Evolutionary conservation across 768 basidiomycete species (phyloP).

Genomic region (Pleurotus platypus): DNA sequence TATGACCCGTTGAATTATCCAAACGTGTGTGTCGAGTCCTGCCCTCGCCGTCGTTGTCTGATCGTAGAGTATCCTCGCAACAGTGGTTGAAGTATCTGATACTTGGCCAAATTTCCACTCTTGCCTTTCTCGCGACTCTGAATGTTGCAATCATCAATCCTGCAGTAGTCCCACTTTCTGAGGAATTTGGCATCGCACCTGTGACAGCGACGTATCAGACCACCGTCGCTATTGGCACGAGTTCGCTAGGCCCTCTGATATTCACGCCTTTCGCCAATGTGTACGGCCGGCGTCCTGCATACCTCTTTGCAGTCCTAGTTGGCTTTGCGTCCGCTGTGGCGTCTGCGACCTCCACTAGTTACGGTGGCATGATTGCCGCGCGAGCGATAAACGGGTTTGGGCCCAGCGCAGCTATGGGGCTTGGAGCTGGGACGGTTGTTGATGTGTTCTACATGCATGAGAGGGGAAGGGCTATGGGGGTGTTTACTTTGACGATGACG

Average conservation of each 20-base stretch:
- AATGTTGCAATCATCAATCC: constrained; percentile 36
- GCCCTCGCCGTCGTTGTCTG: not conserved
- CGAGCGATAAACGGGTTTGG: constrained; percentile 33
- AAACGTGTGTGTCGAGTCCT: constrained; percentile 15
- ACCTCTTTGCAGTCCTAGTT: constrained; percentile 30
- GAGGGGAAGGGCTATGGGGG: constrained; percentile 40
- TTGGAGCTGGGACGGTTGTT: constrained; percentile 36
- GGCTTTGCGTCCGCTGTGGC: constrained; percentile 30
- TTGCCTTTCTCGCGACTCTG: constrained; percentile 33
- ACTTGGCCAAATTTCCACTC: constrained; percentile 26
- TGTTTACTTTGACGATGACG: constrained; percentile 37
- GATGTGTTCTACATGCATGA: constrained; percentile 33
- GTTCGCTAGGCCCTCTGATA: constrained; percentile 30
- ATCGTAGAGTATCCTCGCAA: not conserved
- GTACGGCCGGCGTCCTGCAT: constrained; percentile 34
- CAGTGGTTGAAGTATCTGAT: constrained; percentile 34
- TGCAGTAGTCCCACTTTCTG: constrained; percentile 31
- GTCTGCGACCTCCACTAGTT: constrained; percentile 29
- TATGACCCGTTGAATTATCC: constrained; percentile 41
- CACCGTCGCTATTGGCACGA: constrained; percentile 31
- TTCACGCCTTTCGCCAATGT: constrained; percentile 38
- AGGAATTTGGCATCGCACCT: constrained; percentile 30
- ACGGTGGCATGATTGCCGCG: constrained; percentile 27
- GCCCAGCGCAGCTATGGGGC: constrained; percentile 29
- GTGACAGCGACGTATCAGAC: constrained; percentile 39